Base-by-base conservation (phyloP, 805 yeast genomes). In the Maudiozyma bulderi region DNA sequence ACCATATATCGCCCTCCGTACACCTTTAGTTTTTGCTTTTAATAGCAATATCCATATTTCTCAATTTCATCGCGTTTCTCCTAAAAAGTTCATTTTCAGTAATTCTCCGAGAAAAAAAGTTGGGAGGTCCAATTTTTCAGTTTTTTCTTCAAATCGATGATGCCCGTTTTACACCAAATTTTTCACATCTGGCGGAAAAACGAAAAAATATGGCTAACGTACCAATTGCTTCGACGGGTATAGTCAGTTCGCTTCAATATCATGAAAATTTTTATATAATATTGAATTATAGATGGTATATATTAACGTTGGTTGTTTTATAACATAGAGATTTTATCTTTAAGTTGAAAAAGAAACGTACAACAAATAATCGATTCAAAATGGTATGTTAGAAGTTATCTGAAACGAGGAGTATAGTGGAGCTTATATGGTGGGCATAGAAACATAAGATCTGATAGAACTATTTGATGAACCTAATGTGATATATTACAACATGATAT, bases 311-410 rank as follows among this genome's bases (percentile, higher is more conserved):
- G 11, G 13, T 35, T 35, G n/a, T 13, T 28, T 28, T 28, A 28
- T 40, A 6, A 2, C 2, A 8, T 38, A 28, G 13, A n/a, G n/a
- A n/a, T n/a, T n/a, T n/a, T 15, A 20, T 6, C 26, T 14, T 13
- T 5, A 20, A 8, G 2, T 9, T n/a, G 30, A 15, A 31, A 42
- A 42, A 9, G 31, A 31, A 42, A 8, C 29, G 44, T 42, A 42
- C 44, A 42, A 42, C 44, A 31, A 42, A 6, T 31, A 30, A 31
- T 42, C 44, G 37, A 42, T 42, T 42, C 44, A 42, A 30, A 42
- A 42, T 42, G 44, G 44, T 42, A 42, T 42, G 44, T 40, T 15
- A 15, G 8, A 38, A 38, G 5, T 14, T 14, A 15, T 14, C 40
- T 15, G 30, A 38, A 38, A 20, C 5, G 40, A 26, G 7, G 15